Conservation (phyloP, 1,284 basidiomycete genomes). For the Pseudozyma flocculosa region DNA sequence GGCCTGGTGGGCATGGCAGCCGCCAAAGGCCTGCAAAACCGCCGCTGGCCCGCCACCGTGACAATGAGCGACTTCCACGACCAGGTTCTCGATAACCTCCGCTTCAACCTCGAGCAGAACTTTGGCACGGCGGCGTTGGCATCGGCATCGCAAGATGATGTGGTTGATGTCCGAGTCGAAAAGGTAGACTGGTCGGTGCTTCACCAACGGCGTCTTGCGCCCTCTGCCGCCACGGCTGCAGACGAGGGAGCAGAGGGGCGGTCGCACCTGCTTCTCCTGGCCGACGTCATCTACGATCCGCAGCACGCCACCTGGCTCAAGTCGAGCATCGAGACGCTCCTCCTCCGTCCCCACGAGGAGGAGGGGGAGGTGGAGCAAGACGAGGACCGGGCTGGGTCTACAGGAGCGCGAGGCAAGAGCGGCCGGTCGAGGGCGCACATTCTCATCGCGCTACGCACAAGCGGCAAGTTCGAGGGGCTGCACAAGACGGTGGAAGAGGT, state of each 20-base stretch:
- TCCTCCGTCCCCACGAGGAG: conserved; percentile 7
- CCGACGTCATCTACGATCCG: conserved; percentile 32
- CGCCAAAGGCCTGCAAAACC: conserved; percentile 18
- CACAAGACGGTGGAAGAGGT: conserved; percentile 23
- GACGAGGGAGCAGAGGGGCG: background rate
- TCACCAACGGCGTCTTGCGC: conserved; percentile 8
- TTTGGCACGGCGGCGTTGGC: background rate
- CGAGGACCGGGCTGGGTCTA: no score
- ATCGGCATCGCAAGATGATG: background rate
- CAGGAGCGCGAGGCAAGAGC: no score
- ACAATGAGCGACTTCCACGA: conserved; percentile 34
- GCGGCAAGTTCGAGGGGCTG: conserved; percentile 32
- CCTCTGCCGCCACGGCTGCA: background rate
- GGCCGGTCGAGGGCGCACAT: conserved; percentile 28
- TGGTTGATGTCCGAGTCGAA: conserved; percentile 18
- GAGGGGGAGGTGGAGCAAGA: background rate
- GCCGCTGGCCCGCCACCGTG: conserved; percentile 8
- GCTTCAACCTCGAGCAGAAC: conserved; percentile 23
- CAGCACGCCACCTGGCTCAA: conserved; percentile 31
- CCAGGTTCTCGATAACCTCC: conserved; percentile 24
- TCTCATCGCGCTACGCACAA: conserved; percentile 26
- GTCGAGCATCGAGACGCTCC: conserved; percentile 23
- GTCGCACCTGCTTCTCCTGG: conserved; percentile 24
- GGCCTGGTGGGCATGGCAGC: conserved; percentile 33
- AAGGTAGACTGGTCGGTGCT: conserved; percentile 28